Conservation (phyloP, 371 early-diverging fungal species). For the Mucor indicus region DNA sequence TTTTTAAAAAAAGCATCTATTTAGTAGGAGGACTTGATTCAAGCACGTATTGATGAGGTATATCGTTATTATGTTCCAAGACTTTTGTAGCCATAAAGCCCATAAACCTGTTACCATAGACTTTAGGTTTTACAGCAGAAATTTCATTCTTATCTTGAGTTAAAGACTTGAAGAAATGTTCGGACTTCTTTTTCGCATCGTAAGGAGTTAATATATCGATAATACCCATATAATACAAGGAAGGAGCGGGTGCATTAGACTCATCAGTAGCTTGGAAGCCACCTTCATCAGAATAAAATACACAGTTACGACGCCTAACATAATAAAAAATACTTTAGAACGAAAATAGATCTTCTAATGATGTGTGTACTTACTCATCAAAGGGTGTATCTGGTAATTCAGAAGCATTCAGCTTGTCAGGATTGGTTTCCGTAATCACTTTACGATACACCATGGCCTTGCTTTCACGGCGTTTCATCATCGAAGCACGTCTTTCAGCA, state of each 20-base stretch:
- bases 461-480: slow-evolving; percentile 53
- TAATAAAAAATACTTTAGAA: background rate
- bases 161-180: slow-evolving; percentile 85
- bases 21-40: too few relatives aligned
- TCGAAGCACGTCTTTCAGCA: slow-evolving; percentile 35
- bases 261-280: slow-evolving; percentile 85
- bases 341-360: background rate
- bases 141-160: slow-evolving; percentile 76
- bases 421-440: slow-evolving; percentile 71
- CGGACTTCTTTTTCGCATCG: slow-evolving; percentile 82
- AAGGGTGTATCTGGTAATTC: slow-evolving; percentile 46
- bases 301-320: slow-evolving; percentile 61
- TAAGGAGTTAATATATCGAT: slow-evolving; percentile 98
- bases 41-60: slow-evolving; percentile 33
- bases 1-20: slow-evolving; percentile 3
- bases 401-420: slow-evolving; percentile 55
- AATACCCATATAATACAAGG: slow-evolving; percentile 91
- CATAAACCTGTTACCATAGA: slow-evolving; percentile 83
- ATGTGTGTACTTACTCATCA: slow-evolving; percentile 36
- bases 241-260: slow-evolving; percentile 55
- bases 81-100: slow-evolving; percentile 31
- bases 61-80: slow-evolving; percentile 28
- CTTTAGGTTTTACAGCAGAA: slow-evolving; percentile 86
- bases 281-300: slow-evolving; percentile 90
- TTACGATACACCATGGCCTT: slow-evolving; percentile 65